Evolutionary conservation across 1,139 yeast genomes (phyloP).

Genomic region (Debaryomyces udenii): DNA sequence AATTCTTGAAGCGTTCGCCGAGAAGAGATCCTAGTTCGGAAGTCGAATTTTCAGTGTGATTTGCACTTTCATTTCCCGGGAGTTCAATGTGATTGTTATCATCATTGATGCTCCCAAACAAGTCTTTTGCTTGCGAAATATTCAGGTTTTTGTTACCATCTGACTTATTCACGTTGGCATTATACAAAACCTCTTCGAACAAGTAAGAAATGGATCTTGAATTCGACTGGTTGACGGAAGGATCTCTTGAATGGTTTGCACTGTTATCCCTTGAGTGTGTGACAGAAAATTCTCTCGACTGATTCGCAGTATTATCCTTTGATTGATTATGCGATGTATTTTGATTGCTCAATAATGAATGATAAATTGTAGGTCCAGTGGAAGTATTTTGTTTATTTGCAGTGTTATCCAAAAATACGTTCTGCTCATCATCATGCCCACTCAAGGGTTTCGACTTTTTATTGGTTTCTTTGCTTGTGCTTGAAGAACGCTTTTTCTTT

Average conservation of each 20-base stretch:
- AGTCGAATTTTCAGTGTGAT: conserved; percentile 29
- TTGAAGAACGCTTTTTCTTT: conserved; percentile 10
- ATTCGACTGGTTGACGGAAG: conserved; percentile 14
- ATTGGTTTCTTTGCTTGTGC: conserved; percentile 7
- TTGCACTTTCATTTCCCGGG: conserved; percentile 18
- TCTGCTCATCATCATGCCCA: conserved; percentile 23
- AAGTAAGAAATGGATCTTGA: conserved; percentile 35
- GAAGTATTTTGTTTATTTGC: conserved; percentile 21
- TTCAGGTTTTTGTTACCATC: conserved; percentile 6
- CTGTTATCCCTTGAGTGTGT: conserved; percentile 21
- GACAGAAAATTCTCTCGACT: conserved; percentile 14
- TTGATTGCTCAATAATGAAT: conserved; percentile 27
- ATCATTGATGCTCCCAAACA: conserved; percentile 13
- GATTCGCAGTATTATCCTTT: conserved; percentile 23
- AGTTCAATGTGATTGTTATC: conserved; percentile 13
- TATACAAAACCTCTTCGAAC: conserved; percentile 31
- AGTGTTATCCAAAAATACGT: conserved; percentile 36
- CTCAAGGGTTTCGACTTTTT: conserved; percentile 15
- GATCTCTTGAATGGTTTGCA: conserved; percentile 18
- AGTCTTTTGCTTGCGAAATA: conserved; percentile 14
- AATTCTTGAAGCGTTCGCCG: conserved; percentile 31
- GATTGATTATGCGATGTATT: conserved; percentile 15
- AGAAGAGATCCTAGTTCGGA: conserved; percentile 36
- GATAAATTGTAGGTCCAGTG: conserved; percentile 34
- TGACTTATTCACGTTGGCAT: conserved; percentile 12